Conservation (phyloP, 2,329 filamentous ascomycete genomes). For the Rhynchosporium graminicola region DNA sequence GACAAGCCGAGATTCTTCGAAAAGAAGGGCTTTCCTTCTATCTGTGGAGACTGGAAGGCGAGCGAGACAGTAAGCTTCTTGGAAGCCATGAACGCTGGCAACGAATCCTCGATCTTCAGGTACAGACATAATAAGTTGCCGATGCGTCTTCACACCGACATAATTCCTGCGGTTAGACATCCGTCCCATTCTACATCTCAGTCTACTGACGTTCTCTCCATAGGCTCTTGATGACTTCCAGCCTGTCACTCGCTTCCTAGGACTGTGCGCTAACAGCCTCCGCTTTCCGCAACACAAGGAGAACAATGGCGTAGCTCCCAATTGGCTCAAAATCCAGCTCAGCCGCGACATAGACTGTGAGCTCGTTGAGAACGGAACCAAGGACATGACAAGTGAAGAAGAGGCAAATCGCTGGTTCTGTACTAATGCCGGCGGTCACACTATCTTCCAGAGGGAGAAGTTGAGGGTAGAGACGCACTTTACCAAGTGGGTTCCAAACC, state of each 20-base stretch:
- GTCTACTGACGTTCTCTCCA: neutral
- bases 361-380: constrained; percentile 4
- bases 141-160: constrained; percentile 4
- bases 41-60: constrained; percentile 21
- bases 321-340: constrained; percentile 11
- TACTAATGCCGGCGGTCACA: constrained; percentile 14
- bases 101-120: neutral
- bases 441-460: constrained; percentile 13
- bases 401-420: constrained; percentile 20
- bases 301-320: neutral
- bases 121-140: constrained; percentile 4
- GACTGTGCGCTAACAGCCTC: constrained; percentile 12
- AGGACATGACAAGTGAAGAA: constrained; percentile 3
- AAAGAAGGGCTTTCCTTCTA: constrained; percentile 16
- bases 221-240: constrained; percentile 14
- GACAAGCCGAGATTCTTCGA: constrained; percentile 7
- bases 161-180: constrained; percentile 12
- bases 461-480: neutral
- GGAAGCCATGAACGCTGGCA: constrained; percentile 11
- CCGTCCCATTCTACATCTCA: neutral
- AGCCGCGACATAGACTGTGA: constrained; percentile 16
- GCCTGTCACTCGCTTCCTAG: constrained; percentile 15
- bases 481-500: neutral
- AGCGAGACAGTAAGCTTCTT: constrained; percentile 19
- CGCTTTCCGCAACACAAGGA: constrained; percentile 2